Base-by-base conservation (phyloP, 2,329 filamentous ascomycete species). In the Arthrobotrys sphaeroides region DNA sequence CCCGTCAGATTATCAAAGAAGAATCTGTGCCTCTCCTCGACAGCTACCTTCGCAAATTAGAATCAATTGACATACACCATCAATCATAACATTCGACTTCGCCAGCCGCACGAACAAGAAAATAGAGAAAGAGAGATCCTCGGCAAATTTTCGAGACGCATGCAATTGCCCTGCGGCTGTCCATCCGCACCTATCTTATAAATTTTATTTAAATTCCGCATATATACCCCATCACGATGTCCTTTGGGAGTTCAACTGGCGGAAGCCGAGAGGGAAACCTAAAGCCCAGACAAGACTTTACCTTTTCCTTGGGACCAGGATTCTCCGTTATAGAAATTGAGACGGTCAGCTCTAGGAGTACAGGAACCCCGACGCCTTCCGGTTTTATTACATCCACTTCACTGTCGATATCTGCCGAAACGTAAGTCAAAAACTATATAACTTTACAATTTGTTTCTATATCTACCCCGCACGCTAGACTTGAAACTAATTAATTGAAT, bases 381-480 rank as follows among this genome's bases (percentile, higher is more conserved):
- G 12, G 5, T 10, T 4, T 22, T 2, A 24, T 33, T 18, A 16
- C 40, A 13, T 36, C 18, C 2, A 13, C 40, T 2, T 31, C 65
- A 7, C 16, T 6, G 55, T 22, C 26, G 38, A 6, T 26, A 24
- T 24, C 22, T 20, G 13, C 51, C 20, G 13, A 40, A 31, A 36
- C 65, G 65, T 69, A 69, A 69, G 65, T 60, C 40, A 7, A 13
- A 13, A 7, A 59, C 42, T 28, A 51, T 16, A 16, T 18, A n/a
- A 64, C 36, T 51, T 49, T 5, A 2, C 1, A 40, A 16, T 16
- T 7, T 12, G 24, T 7, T 45, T n/a, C n/a, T n/a, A n/a, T n/a
- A n/a, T n/a, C n/a, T n/a, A n/a, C n/a, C n/a, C n/a, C n/a, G 16
- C 10, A 10, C 13, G 13, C 16, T 13, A 7, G 31, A 7, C 7